These are phyloP conservation scores for Aspergillus fischeri DNA, from an alignment of 2,329 filamentous ascomycete species.

Conservation along the genomic window DNA sequence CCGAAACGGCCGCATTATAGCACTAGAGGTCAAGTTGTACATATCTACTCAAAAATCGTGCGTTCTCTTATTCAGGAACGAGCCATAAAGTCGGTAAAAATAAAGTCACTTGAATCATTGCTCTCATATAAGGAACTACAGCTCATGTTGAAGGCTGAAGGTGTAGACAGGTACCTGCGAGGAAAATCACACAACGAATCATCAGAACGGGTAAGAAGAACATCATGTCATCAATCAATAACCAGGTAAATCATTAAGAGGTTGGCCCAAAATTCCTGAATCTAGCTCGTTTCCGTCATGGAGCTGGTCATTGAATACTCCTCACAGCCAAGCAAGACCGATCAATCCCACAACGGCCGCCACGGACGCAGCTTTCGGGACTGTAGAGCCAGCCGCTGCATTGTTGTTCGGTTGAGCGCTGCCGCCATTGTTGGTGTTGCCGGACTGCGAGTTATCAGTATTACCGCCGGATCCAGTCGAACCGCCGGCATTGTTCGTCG, in stretches of 20 bases:
- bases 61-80: background rate
- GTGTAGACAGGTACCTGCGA: background rate
- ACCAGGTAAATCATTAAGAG: background rate
- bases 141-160: background rate
- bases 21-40: background rate
- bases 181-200: background rate
- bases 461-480: background rate
- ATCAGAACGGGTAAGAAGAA: background rate
- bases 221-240: background rate
- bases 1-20: background rate
- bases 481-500: background rate
- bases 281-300: background rate
- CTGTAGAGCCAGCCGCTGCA: constrained; percentile 10
- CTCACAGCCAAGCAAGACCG: constrained; percentile 24
- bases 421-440: background rate
- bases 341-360: constrained; percentile 22
- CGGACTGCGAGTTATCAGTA: background rate
- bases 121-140: background rate
- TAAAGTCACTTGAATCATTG: background rate
- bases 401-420: constrained; percentile 11
- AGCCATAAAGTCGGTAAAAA: background rate
- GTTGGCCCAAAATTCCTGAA: background rate
- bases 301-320: background rate
- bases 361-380: constrained; percentile 14
- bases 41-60: background rate